These are phyloP conservation scores for Pyrenochaeta sp. DNA, from an alignment of 2,329 filamentous ascomycete species.

Conservation along the genomic window DNA sequence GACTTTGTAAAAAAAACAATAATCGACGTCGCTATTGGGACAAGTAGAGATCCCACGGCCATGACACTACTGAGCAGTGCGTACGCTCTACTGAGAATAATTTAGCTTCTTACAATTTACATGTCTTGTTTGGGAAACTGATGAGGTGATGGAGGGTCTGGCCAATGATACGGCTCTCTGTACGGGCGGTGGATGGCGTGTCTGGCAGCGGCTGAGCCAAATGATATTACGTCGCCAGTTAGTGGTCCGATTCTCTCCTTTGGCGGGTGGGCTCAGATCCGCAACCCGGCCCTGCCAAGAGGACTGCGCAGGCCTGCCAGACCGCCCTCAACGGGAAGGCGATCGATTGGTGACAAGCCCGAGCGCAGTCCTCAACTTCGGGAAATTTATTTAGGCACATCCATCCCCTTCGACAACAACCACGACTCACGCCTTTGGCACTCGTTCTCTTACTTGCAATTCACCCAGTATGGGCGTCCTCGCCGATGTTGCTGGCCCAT, in stretches of 20 bases:
- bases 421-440: constrained; percentile 17
- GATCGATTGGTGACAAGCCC: constrained; percentile 26
- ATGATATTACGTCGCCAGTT: constrained; percentile 25
- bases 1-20: constrained; percentile 19
- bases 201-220: constrained; percentile 9
- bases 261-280: constrained; percentile 17
- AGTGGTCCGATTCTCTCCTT: constrained; percentile 32
- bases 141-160: constrained; percentile 5
- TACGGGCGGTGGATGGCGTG: constrained; percentile 23
- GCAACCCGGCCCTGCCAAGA: constrained; percentile 30
- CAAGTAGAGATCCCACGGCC: not conserved
- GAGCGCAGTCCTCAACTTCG: constrained; percentile 23
- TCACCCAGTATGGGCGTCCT: constrained; percentile 61
- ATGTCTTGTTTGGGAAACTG: not conserved
- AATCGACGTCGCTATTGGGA: constrained; percentile 9
- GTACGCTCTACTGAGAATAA: constrained; percentile 1
- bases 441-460: constrained; percentile 10
- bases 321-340: constrained; percentile 25
- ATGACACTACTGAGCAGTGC: constrained; percentile 2
- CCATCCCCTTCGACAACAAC: constrained; percentile 15
- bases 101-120: not conserved
- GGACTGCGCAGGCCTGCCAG: constrained; percentile 9
- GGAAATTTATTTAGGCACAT: constrained; percentile 40
- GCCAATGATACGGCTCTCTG: constrained; percentile 31
- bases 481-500: constrained; percentile 57